A percentile compares a stretch with the other conserved stretches of the same genome.
These are phyloP conservation scores for Gryganskiella cystojenkinii DNA, from an alignment of 192 early-diverging fungal species.

Conservation along the genomic window DNA sequence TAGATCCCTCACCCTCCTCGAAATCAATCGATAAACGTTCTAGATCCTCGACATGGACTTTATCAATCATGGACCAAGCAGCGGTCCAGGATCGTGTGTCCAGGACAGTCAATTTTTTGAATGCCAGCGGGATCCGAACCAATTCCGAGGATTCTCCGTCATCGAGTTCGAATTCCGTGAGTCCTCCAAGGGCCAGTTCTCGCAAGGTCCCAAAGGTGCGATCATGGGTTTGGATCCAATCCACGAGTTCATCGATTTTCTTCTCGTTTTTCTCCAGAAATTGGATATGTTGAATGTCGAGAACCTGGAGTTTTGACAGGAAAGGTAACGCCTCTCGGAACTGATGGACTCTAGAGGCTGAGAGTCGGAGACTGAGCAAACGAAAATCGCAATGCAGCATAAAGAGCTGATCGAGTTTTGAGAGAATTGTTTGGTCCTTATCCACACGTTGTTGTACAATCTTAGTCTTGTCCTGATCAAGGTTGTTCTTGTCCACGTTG, in stretches of 20 bases:
- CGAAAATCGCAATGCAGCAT: conserved; percentile 19
- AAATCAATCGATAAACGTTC: conserved; percentile 32
- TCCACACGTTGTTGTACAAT: background rate
- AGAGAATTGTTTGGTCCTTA: conserved; percentile 12
- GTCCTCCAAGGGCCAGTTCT: conserved; percentile 34
- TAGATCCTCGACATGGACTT: conserved; percentile 18
- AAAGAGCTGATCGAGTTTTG: conserved; percentile 24
- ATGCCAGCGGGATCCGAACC: conserved; percentile 18
- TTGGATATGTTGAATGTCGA: conserved; percentile 29
- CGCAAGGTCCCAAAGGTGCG: conserved; percentile 25
- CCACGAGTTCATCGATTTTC: conserved; percentile 8
- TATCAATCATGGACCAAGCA: conserved; percentile 35
- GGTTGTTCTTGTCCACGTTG: no score
- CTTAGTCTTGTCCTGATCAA: no score
- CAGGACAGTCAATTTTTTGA: conserved; percentile 10
- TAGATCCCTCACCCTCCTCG: conserved; percentile 20
- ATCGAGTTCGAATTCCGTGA: conserved; percentile 11
- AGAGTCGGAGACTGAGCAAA: conserved; percentile 17
- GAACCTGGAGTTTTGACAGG: conserved; percentile 17
- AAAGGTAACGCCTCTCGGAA: conserved; percentile 2
- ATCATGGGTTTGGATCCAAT: conserved; percentile 36
- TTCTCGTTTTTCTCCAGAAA: background rate
- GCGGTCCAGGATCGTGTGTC: conserved; percentile 40
- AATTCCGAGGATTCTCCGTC: conserved; percentile 10
- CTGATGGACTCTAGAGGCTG: background rate